A percentile compares a stretch with the other conserved stretches of the same genome.
These are phyloP conservation scores for Exophiala mesophila DNA, from an alignment of 2,329 filamentous ascomycete genomes.

Conservation along the genomic window DNA sequence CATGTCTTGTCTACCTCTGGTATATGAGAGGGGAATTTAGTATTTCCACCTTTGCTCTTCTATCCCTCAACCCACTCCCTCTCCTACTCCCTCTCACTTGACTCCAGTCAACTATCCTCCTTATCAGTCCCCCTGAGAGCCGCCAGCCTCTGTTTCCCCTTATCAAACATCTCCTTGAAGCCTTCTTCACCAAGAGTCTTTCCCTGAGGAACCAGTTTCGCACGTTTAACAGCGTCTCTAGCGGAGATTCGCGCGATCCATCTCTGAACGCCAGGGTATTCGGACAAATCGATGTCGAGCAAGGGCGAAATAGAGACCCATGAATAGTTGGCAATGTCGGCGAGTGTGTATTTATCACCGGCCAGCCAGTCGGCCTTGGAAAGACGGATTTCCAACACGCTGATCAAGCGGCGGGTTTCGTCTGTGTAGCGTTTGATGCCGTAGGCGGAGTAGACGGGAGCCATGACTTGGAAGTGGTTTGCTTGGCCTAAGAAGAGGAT, in stretches of 20 bases:
- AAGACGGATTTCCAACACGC: conserved; percentile 42
- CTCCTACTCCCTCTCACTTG: no score
- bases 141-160: conserved; percentile 12
- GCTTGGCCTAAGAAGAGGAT: conserved; percentile 46
- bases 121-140: conserved; percentile 17
- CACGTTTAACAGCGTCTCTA: conserved; percentile 29
- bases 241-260: conserved; percentile 31
- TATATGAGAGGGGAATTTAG: no score
- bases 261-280: conserved; percentile 32
- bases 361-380: conserved; percentile 41
- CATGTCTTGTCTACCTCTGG: no score
- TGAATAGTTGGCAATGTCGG: conserved; percentile 43
- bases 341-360: conserved; percentile 44
- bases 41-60: no score
- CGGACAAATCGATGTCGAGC: conserved; percentile 30
- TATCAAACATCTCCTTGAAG: conserved; percentile 5
- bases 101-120: conserved; percentile 5
- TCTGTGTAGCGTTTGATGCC: conserved; percentile 45
- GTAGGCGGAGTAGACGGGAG: conserved; percentile 40
- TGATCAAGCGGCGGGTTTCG: conserved; percentile 46
- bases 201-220: conserved; percentile 10
- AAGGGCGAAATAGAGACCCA: conserved; percentile 35
- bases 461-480: conserved; percentile 45
- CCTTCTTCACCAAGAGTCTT: not conserved
- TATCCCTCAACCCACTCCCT: no score